A percentile compares a stretch with the other conserved stretches of the same genome.
These are phyloP conservation scores for Hypoxylon subgilvum DNA, from an alignment of 495 filamentous ascomycete species.

Conservation along the genomic window DNA sequence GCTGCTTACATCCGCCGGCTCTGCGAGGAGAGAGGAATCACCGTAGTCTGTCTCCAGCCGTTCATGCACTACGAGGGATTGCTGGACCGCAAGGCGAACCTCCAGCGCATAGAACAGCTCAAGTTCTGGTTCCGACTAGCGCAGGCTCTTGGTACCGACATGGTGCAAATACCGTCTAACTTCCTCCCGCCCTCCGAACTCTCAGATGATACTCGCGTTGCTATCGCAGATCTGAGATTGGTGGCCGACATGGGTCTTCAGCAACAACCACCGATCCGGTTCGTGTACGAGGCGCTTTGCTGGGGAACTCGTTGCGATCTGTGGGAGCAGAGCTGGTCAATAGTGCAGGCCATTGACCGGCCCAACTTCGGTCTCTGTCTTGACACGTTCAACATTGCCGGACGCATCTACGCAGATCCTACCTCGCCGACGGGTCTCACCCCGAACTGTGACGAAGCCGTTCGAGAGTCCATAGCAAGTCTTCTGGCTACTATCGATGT, in stretches of 20 bases:
- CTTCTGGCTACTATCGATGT: slow-evolving; percentile 65
- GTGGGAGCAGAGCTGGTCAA: slow-evolving; percentile 74
- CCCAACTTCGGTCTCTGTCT: slow-evolving; percentile 80
- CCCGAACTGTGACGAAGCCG: slow-evolving; percentile 62
- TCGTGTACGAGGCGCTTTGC: slow-evolving; percentile 78
- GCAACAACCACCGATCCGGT: slow-evolving; percentile 63
- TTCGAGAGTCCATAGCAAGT: slow-evolving; percentile 62
- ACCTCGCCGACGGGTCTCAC: slow-evolving; percentile 59
- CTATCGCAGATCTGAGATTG: slow-evolving; percentile 68
- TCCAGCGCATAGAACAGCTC: slow-evolving; percentile 65
- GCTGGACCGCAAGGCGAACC: slow-evolving; percentile 65
- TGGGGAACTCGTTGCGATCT: slow-evolving; percentile 76
- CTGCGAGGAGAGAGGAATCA: slow-evolving; percentile 63
- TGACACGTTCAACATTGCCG: slow-evolving; percentile 83
- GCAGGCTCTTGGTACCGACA: slow-evolving; percentile 67
- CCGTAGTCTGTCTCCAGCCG: slow-evolving; percentile 76
- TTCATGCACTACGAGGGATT: slow-evolving; percentile 83
- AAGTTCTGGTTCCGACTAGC: slow-evolving; percentile 72
- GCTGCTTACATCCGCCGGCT: slow-evolving; percentile 61
- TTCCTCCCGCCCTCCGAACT: slow-evolving; percentile 66
- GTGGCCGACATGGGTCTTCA: slow-evolving; percentile 68
- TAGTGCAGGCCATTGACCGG: slow-evolving; percentile 69
- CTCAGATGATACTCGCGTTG: slow-evolving; percentile 61
- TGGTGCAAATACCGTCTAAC: slow-evolving; percentile 76
- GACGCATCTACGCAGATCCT: slow-evolving; percentile 75